Percentiles rank a stretch among this genome's conserved stretches.
Evolutionary conservation across 2,329 filamentous ascomycete genomes (phyloP).

Genomic region (Raffaelea ambrosiae): DNA sequence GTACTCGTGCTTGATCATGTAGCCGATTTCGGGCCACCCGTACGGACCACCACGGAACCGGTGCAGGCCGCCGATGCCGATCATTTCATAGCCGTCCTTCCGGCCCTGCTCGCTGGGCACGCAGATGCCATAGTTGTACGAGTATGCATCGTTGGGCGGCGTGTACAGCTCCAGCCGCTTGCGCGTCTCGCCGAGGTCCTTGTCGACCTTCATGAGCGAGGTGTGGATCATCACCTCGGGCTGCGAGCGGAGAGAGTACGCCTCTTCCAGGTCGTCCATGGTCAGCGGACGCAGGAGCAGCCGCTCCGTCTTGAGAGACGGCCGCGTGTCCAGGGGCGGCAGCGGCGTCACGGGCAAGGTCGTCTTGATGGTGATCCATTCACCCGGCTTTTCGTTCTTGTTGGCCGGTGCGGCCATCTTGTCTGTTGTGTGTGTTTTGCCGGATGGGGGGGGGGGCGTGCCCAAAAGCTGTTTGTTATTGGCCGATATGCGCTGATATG

Average conservation of each 20-base stretch:
- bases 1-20: conserved; percentile 41
- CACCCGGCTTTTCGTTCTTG: conserved; percentile 26
- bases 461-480: too few species aligned
- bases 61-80: conserved; percentile 41
- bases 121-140: conserved; percentile 50
- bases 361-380: conserved; percentile 40
- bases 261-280: conserved; percentile 38
- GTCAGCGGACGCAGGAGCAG: conserved; percentile 44
- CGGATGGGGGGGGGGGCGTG: too few species aligned
- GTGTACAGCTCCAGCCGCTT: conserved; percentile 30
- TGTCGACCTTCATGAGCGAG: conserved; percentile 29
- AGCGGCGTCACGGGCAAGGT: conserved; percentile 35
- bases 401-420: background rate
- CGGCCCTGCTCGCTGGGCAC: conserved; percentile 28
- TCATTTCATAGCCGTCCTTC: conserved; percentile 25
- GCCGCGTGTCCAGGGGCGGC: conserved; percentile 28
- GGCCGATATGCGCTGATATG: too few species aligned
- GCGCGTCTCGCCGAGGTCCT: conserved; percentile 33
- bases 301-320: conserved; percentile 39
- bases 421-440: background rate
- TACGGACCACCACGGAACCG: conserved; percentile 19
- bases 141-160: conserved; percentile 38
- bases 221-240: conserved; percentile 57
- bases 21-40: conserved; percentile 52
- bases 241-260: conserved; percentile 46